These are phyloP conservation scores for Zea luxurians DNA, from an alignment of 176 grass and related monocot species.

Conservation along the genomic window DNA sequence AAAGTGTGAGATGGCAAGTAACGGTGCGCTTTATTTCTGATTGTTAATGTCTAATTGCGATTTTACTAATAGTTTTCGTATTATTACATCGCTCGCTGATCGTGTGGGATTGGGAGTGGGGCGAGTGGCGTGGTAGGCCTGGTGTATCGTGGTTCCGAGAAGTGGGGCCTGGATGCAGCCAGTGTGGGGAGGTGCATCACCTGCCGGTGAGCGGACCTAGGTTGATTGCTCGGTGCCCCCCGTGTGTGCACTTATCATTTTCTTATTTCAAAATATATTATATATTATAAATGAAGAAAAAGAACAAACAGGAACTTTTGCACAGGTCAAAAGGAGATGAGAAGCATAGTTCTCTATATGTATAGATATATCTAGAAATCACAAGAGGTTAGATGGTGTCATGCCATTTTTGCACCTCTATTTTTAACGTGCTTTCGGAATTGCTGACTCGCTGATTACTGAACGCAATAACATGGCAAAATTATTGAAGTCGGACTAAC, in stretches of 20 bases:
- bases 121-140: not conserved
- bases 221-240: not conserved
- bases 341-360: not conserved
- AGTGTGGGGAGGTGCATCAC: constrained; percentile 14
- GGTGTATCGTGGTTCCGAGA: not conserved
- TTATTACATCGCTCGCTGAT: constrained; percentile 41
- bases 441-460: no score
- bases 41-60: constrained; percentile 12
- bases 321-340: not conserved
- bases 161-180: not conserved
- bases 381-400: not conserved
- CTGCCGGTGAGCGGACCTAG: constrained; percentile 37
- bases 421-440: not conserved
- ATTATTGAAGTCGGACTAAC: not conserved
- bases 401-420: not conserved
- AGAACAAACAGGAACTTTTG: not conserved
- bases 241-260: not conserved
- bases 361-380: no score
- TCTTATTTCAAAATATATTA: not conserved
- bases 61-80: not conserved
- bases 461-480: not conserved
- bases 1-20: constrained; percentile 35
- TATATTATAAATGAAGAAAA: not conserved
- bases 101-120: not conserved
- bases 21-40: constrained; percentile 38